Conservation (phyloP, 805 yeast genomes). For the Kodamaea kaohsiungensis region DNA sequence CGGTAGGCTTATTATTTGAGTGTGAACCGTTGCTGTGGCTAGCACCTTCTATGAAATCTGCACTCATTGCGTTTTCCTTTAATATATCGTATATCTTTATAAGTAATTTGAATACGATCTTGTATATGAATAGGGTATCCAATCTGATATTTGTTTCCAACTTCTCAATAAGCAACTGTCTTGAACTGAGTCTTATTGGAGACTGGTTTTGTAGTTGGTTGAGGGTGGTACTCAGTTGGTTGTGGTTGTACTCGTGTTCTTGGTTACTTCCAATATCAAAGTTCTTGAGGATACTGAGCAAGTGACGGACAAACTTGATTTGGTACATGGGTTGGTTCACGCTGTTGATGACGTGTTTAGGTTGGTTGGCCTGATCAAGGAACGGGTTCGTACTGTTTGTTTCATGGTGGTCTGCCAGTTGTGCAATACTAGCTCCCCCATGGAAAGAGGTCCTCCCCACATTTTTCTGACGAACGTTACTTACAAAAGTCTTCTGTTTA, state of each 20-base stretch:
- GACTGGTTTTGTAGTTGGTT: conserved; percentile 23
- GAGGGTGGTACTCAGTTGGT: conserved; percentile 14
- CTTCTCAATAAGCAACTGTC: conserved; percentile 44
- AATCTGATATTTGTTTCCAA: conserved; percentile 43
- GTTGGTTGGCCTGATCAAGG: conserved; percentile 2
- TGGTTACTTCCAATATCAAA: conserved; percentile 36
- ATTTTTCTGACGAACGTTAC: conserved; percentile 10
- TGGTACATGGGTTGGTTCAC: conserved; percentile 29
- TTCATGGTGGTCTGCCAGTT: not conserved
- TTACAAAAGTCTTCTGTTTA: conserved; percentile 16
- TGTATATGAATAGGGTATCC: conserved; percentile 40
- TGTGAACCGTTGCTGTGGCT: not conserved
- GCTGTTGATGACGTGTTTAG: conserved; percentile 12
- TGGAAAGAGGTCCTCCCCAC: conserved; percentile 1
- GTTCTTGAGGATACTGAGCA: conserved; percentile 35
- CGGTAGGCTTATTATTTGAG: conserved; percentile 8
- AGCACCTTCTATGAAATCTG: conserved; percentile 6
- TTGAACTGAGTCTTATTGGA: conserved; percentile 41
- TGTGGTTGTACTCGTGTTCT: not conserved
- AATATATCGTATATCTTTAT: conserved; percentile 28
- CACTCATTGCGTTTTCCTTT: conserved; percentile 19
- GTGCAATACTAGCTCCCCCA: conserved; percentile 1
- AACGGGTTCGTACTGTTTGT: conserved; percentile 10
- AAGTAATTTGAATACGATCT: conserved; percentile 33
- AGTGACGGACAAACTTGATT: conserved; percentile 34